Evolutionary conservation across 2,329 filamentous ascomycete genomes (phyloP).

Genomic region (Leptographium radiaticola): DNA sequence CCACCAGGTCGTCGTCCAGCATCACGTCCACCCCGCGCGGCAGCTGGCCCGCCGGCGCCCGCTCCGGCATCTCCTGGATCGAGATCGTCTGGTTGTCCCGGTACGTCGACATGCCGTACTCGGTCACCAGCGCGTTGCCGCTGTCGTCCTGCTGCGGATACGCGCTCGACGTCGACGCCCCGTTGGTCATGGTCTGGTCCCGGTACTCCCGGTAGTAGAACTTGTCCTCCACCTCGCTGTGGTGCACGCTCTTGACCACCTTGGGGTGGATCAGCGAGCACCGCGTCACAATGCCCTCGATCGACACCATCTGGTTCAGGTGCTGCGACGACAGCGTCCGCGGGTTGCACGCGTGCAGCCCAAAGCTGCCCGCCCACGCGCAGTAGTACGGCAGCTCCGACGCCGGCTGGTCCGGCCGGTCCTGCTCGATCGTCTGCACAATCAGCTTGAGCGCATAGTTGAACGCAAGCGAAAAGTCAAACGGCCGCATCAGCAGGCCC

Average conservation of each 20-base stretch:
- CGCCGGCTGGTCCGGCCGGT: conserved; percentile 60
- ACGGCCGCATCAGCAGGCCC: conserved; percentile 69
- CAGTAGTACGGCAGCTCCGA: conserved; percentile 87
- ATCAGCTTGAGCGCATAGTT: conserved; percentile 83
- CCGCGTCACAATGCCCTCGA: conserved; percentile 95
- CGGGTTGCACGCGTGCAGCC: conserved; percentile 87
- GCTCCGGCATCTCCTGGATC: conserved; percentile 98
- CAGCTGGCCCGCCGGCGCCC: conserved; percentile 87
- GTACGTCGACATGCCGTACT: conserved; percentile 93
- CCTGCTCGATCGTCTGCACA: conserved; percentile 64
- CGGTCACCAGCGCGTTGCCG: conserved; percentile 81
- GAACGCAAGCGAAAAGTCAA: conserved; percentile 80
- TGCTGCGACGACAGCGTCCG: conserved; percentile 79
- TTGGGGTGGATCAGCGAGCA: conserved; percentile 93
- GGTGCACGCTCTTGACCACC: conserved; percentile 96
- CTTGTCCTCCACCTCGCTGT: conserved; percentile 72
- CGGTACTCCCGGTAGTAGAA: conserved; percentile 86
- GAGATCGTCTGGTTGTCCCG: conserved; percentile 95
- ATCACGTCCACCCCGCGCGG: conserved; percentile 94
- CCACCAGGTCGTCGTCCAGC: conserved; percentile 90
- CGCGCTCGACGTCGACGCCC: conserved; percentile 76
- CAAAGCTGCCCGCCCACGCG: conserved; percentile 93
- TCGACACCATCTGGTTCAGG: conserved; percentile 91
- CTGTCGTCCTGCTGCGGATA: conserved; percentile 91
- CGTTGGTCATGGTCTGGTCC: conserved; percentile 95